phyloP scores from a whole-genome alignment of 2,329 filamentous ascomycete species.

The Ceratocystis ficicola region DNA sequence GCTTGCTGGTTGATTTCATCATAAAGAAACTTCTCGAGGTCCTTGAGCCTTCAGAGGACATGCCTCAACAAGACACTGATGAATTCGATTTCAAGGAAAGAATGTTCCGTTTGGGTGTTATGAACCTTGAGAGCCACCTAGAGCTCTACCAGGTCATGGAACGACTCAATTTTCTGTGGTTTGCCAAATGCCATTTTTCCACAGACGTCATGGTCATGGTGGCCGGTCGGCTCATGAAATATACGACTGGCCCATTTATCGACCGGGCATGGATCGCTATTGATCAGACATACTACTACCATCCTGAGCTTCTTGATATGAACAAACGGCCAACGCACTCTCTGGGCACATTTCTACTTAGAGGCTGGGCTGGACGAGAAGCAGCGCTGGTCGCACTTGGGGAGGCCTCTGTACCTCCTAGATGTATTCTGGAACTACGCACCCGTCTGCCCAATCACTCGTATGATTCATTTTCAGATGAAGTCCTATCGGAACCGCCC shows the following conservation, averaged over 20 bases:
- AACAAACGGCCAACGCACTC: slow-evolving; percentile 31
- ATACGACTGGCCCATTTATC: slow-evolving; percentile 38
- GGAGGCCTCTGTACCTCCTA: slow-evolving; percentile 32
- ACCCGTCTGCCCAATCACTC: slow-evolving; percentile 32
- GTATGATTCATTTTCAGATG: slow-evolving; percentile 26
- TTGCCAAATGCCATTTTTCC: slow-evolving; percentile 43
- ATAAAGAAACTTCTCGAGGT: slow-evolving; percentile 39
- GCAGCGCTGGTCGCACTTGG: slow-evolving; percentile 32
- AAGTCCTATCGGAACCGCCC: slow-evolving; percentile 23
- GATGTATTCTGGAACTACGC: slow-evolving; percentile 37
- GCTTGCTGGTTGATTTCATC: slow-evolving; percentile 37
- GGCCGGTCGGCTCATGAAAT: slow-evolving; percentile 41
- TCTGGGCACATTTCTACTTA: slow-evolving; percentile 14
- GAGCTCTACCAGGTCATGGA: slow-evolving; percentile 34
- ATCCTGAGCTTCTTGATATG: slow-evolving; percentile 41
- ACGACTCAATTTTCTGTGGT: slow-evolving; percentile 43
- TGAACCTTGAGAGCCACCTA: slow-evolving; percentile 38
- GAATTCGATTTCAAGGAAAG: slow-evolving; percentile 40
- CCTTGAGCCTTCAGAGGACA: slow-evolving; percentile 36
- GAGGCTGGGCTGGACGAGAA: slow-evolving; percentile 39
- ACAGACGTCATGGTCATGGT: slow-evolving; percentile 45
- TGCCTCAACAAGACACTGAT: slow-evolving; percentile 40
- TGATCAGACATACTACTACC: slow-evolving; percentile 37
- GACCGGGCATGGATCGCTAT: slow-evolving; percentile 43
- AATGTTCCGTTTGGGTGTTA: slow-evolving; percentile 43